Percentiles rank a stretch among this genome's conserved stretches.
Evolutionary conservation across 1,284 basidiomycete genomes (phyloP).

Genomic region (Rhodotorula mucilaginosa): DNA sequence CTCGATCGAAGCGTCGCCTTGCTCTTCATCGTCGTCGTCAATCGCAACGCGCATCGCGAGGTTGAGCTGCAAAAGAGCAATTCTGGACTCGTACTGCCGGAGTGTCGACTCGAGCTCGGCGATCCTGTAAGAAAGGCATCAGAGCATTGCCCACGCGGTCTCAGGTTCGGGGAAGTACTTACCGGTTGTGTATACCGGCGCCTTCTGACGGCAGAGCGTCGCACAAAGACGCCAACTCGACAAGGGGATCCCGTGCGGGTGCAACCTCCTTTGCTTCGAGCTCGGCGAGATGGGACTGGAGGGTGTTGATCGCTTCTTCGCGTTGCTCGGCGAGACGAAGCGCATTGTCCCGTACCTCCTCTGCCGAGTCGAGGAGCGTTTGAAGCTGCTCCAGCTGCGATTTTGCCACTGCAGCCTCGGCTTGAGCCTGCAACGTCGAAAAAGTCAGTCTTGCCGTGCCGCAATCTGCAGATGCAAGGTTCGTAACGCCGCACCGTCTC

Average conservation of each 20-base stretch:
- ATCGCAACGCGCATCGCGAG: constrained; percentile 27
- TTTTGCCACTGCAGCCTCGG: background rate
- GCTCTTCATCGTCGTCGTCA: constrained; percentile 24
- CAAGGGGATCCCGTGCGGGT: background rate
- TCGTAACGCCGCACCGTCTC: too few relatives aligned
- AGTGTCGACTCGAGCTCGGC: background rate
- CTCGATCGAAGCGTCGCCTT: background rate
- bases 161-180: background rate
- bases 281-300: constrained; percentile 1
- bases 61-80: constrained; percentile 29
- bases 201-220: constrained; percentile 16
- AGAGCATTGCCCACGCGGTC: background rate
- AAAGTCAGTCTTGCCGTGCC: background rate
- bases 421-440: background rate
- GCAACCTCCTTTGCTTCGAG: constrained; percentile 2
- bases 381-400: too few relatives aligned
- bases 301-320: constrained; percentile 1
- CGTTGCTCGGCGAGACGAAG: background rate
- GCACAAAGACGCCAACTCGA: constrained; percentile 21
- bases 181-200: constrained; percentile 11
- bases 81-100: constrained; percentile 15
- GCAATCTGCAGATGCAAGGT: too few relatives aligned
- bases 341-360: too few relatives aligned
- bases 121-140: background rate
- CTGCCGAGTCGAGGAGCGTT: too few relatives aligned